Evolutionary conservation across 176 grass and related monocot species (phyloP), one percentile per base, ranked within the genome.

Genomic region (Aegilops speltoides): DNA sequence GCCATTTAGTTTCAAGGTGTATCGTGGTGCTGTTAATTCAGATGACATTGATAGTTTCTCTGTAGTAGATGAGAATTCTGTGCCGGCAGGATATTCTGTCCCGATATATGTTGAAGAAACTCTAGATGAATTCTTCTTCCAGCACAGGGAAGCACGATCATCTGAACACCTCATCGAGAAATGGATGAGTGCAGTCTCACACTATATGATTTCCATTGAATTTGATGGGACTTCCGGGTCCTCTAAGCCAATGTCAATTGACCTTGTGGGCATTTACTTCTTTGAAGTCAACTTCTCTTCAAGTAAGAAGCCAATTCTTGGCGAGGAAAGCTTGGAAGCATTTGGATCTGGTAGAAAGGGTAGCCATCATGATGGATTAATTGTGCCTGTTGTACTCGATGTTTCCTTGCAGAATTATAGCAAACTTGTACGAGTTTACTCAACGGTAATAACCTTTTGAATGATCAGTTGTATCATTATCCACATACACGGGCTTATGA

Each of bases 341-440:
- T 91, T 79, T 83, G 36, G 82, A 32, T 86, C 50, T 77, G 80
- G 80, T 80, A 82, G 68, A 88, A 90, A 56, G 37, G 87, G 76
- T 57, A 87, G 40, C 8, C 73, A 86, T 50, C 62, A 79, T 71
- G 71, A 83, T 74, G 87, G 86, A 77, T 91, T 98, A 87, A 88
- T 95, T 84, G 93, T 94, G 71, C 96, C 96, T 88, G 96, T 98
- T 66, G 93, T 98, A 69, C 88, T 98, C 10, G 96, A 98, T 88
- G 96, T 98, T 83, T 95, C 91, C 43, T 94, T 98, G 78, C 96
- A 98, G 69, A 91, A 95, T 73, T 98, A 95, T 76, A 98, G 93
- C 91, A 98, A 98, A 85, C 89, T 83, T 65, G 88, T 98, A 84
- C 92, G 82, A 64, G 80, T 98, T 89, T 95, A 98, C 79, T 98